Conservation (phyloP, 1,284 basidiomycete genomes). For the Tetrapyrgos nigripes region DNA sequence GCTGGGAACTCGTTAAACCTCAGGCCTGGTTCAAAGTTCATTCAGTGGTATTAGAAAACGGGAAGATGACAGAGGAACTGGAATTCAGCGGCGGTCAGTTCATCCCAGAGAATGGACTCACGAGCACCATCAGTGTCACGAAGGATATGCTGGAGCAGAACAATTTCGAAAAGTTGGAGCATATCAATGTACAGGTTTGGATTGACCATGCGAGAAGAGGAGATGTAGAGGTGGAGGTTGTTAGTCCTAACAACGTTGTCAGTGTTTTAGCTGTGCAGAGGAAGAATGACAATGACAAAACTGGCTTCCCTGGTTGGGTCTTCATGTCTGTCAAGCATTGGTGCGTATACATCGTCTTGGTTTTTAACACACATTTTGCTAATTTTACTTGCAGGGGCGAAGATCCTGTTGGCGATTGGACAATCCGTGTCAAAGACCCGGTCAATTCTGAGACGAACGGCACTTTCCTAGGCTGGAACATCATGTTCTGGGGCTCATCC, state of each 20-base stretch:
- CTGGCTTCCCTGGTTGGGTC: constrained; percentile 92
- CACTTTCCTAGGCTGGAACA: constrained; percentile 89
- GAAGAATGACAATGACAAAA: constrained; percentile 68
- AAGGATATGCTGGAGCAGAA: constrained; percentile 71
- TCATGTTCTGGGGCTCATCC: constrained; percentile 91
- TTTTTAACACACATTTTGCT: constrained; percentile 12
- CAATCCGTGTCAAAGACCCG: constrained; percentile 84
- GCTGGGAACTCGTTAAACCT: constrained; percentile 91
- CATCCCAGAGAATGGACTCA: constrained; percentile 75
- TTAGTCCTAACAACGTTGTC: constrained; percentile 88
- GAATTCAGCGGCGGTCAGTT: constrained; percentile 68
- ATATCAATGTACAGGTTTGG: constrained; percentile 94
- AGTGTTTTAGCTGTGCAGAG: constrained; percentile 87
- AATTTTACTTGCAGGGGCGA: constrained; percentile 75
- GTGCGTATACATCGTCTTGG: constrained; percentile 57
- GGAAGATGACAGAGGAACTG: constrained; percentile 62
- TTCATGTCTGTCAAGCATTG: constrained; percentile 99
- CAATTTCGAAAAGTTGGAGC: constrained; percentile 92
- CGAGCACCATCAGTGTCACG: constrained; percentile 74
- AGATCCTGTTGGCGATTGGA: constrained; percentile 91
- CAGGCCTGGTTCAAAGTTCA: constrained; percentile 89
- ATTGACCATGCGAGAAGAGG: constrained; percentile 88
- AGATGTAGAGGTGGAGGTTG: constrained; percentile 91
- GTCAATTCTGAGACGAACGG: constrained; percentile 67
- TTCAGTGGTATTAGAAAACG: constrained; percentile 70